These are phyloP conservation scores for Chlorella sp. DNA, from an alignment of 139 green algal species.

Conservation along the genomic window DNA sequence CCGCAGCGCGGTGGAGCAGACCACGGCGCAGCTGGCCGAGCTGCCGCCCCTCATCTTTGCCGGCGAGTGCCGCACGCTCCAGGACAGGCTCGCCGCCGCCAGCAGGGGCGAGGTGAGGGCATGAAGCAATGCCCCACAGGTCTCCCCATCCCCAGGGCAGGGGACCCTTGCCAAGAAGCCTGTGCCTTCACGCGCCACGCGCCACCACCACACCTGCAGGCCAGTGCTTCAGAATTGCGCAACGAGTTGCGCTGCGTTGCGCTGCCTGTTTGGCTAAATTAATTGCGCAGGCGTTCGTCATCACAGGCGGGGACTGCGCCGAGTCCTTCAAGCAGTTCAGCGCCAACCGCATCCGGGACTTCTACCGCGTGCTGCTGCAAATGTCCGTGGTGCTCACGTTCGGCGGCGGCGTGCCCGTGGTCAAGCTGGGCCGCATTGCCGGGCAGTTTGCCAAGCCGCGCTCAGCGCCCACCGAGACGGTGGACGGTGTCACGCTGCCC, in stretches of 20 bases:
- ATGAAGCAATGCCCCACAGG: too few relatives aligned
- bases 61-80: constrained; percentile 90
- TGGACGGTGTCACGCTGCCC: constrained; percentile 48
- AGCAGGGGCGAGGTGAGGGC: constrained; percentile 77
- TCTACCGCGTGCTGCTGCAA: constrained; percentile 86
- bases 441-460: constrained; percentile 99
- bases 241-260: too few relatives aligned
- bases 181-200: too few relatives aligned
- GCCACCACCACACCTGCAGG: too few relatives aligned
- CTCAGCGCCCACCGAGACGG: constrained; percentile 32
- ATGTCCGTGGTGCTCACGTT: constrained; percentile 97
- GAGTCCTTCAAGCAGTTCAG: constrained; percentile 95
- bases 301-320: constrained; percentile 90
- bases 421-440: constrained; percentile 98
- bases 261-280: too few relatives aligned
- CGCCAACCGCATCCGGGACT: constrained; percentile 91
- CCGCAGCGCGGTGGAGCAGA: constrained; percentile 44
- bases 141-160: too few relatives aligned
- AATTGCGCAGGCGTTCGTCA: constrained; percentile 33
- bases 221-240: too few relatives aligned
- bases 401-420: constrained; percentile 87
- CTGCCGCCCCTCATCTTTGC: constrained; percentile 96
- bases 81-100: constrained; percentile 79
- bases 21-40: constrained; percentile 53
- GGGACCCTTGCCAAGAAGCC: too few relatives aligned